Evolutionary conservation across 768 basidiomycete species (phyloP).

Genomic region (Termitomyces sp.): DNA sequence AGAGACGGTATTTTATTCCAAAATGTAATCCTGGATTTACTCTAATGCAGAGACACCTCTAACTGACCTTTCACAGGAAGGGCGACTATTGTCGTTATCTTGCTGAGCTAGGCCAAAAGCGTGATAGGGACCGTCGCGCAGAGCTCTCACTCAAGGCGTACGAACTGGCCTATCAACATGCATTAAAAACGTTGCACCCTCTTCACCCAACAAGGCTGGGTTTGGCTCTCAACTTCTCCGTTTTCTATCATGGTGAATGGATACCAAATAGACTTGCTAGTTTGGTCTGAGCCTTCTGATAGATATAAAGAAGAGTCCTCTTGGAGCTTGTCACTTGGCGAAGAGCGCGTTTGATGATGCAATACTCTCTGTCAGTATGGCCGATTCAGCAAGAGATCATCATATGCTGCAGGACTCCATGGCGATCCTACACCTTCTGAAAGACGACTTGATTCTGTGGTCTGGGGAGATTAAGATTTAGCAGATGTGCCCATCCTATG

Average conservation of each 20-base stretch:
- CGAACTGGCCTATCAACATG: conserved; percentile 84
- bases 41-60: neutral
- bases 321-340: conserved; percentile 83
- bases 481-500: neutral
- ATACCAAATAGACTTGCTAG: neutral
- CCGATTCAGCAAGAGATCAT: conserved; percentile 35
- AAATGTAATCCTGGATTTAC: conserved; percentile 55
- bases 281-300: neutral
- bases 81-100: conserved; percentile 92
- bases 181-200: conserved; percentile 65
- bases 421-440: conserved; percentile 77
- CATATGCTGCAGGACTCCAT: conserved; percentile 66
- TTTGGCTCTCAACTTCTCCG: conserved; percentile 89
- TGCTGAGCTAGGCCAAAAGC: conserved; percentile 77
- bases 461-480: conserved; percentile 62
- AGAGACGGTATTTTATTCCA: conserved; percentile 86
- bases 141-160: conserved; percentile 80
- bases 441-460: conserved; percentile 87
- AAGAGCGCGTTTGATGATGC: conserved; percentile 94
- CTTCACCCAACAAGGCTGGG: conserved; percentile 87
- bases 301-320: conserved; percentile 82
- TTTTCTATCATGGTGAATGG: conserved; percentile 71
- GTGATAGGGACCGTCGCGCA: conserved; percentile 65
- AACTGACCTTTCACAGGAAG: conserved; percentile 22
- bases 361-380: conserved; percentile 56